Conservation (phyloP, 495 filamentous ascomycete species). For the Penicillium ochrochloron region DNA sequence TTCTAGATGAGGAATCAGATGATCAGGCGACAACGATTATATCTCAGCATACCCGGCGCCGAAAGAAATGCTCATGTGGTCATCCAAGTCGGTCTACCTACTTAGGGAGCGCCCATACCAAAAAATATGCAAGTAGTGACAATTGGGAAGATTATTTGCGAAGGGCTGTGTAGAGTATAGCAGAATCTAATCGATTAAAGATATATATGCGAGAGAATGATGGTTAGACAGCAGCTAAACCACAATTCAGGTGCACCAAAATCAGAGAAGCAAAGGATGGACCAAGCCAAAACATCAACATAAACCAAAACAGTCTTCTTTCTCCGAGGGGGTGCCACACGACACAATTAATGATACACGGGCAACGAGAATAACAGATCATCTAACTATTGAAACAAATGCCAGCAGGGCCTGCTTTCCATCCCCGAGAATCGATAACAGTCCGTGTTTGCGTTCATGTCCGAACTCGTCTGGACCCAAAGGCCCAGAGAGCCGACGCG, state of each 20-base stretch:
- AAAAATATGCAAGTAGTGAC: neutral
- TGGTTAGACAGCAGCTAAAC: slow-evolving; percentile 27
- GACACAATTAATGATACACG: slow-evolving; percentile 46
- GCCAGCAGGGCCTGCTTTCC: slow-evolving; percentile 29
- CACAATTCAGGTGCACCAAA: slow-evolving; percentile 27
- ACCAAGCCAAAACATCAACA: slow-evolving; percentile 28
- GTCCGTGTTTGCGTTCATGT: slow-evolving; percentile 19
- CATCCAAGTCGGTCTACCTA: neutral
- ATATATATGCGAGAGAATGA: slow-evolving; percentile 26
- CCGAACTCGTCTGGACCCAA: neutral
- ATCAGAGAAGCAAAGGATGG: slow-evolving; percentile 29
- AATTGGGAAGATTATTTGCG: no score
- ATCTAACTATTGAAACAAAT: slow-evolving; percentile 31
- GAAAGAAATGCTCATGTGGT: slow-evolving; percentile 14
- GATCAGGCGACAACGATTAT: slow-evolving; percentile 1
- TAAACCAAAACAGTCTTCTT: slow-evolving; percentile 40
- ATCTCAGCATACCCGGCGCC: slow-evolving; percentile 12
- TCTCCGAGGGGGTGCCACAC: slow-evolving; percentile 44
- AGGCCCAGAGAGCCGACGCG: slow-evolving; percentile 11
- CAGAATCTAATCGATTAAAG: slow-evolving; percentile 40
- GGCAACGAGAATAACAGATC: slow-evolving; percentile 31
- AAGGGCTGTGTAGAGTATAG: neutral
- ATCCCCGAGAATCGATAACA: slow-evolving; percentile 31
- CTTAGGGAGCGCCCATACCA: neutral
- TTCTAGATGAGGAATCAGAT: slow-evolving; percentile 11